Percentiles rank a stretch among this genome's conserved stretches.
These are phyloP conservation scores for Saccharum officinarum DNA, from an alignment of 176 grass and related monocot genomes.

Conservation along the genomic window DNA sequence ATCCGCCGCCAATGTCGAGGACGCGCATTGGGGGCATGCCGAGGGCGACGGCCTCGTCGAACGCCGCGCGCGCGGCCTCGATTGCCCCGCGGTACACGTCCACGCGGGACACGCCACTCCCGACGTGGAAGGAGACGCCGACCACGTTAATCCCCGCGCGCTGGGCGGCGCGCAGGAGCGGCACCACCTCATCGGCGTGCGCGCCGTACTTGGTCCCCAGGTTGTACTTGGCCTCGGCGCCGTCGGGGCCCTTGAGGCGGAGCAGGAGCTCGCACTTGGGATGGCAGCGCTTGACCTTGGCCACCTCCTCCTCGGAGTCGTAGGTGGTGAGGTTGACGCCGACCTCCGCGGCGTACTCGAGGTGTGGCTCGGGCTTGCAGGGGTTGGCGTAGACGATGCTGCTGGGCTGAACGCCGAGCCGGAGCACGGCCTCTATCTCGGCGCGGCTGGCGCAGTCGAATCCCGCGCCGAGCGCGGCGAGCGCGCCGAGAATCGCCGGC, in stretches of 20 bases:
- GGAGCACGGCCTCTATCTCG: slow-evolving; percentile 44
- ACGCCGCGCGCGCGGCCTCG: slow-evolving; percentile 5
- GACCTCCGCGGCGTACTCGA: slow-evolving; percentile 35
- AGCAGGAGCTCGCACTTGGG: slow-evolving; percentile 36
- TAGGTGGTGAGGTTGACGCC: slow-evolving; percentile 48
- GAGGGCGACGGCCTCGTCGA: neutral
- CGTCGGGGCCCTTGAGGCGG: slow-evolving; percentile 45
- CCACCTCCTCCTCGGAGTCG: slow-evolving; percentile 41
- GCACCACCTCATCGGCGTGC: slow-evolving; percentile 21
- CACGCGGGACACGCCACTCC: slow-evolving; percentile 6
- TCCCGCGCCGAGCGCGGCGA: slow-evolving; percentile 25
- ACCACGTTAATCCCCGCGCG: neutral
- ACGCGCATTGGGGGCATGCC: slow-evolving; percentile 41
- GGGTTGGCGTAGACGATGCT: slow-evolving; percentile 49
- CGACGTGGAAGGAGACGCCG: slow-evolving; percentile 49
- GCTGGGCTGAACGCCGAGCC: neutral
- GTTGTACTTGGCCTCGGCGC: slow-evolving; percentile 7
- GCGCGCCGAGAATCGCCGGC: neutral
- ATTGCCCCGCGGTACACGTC: slow-evolving; percentile 29
- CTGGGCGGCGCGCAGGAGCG: slow-evolving; percentile 31
- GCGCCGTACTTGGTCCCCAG: slow-evolving; percentile 41
- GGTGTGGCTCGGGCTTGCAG: slow-evolving; percentile 45
- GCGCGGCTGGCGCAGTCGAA: slow-evolving; percentile 53
- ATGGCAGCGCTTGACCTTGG: slow-evolving; percentile 38
- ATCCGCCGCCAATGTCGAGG: slow-evolving; percentile 41